These are phyloP conservation scores for Marasmius tenuissimus DNA, from an alignment of 1,284 basidiomycete species.

Conservation along the genomic window DNA sequence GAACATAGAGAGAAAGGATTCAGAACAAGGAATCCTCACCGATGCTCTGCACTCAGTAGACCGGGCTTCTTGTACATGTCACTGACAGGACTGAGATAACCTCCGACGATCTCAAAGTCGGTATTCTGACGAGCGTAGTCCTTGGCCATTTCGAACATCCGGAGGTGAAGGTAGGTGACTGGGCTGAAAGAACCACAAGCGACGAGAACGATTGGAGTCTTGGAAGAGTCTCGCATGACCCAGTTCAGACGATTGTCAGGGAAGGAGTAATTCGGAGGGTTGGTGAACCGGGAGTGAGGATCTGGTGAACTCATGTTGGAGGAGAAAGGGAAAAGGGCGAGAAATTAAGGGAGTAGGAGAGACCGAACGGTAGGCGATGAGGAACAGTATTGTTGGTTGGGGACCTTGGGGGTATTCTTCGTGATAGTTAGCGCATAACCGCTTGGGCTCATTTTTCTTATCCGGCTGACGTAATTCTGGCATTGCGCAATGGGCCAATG, in stretches of 20 bases:
- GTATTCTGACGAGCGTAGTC: constrained; percentile 93
- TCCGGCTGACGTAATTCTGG: no score
- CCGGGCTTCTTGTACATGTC: constrained; percentile 93
- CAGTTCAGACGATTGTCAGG: constrained; percentile 61
- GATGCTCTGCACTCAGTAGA: constrained; percentile 76
- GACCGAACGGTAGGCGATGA: not conserved
- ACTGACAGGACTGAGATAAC: constrained; percentile 93
- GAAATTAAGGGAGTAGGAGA: not conserved
- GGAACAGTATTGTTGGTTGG: not conserved
- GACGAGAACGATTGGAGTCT: constrained; percentile 74
- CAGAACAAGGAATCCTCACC: constrained; percentile 47
- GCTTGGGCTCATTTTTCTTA: no score
- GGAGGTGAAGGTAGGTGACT: constrained; percentile 80
- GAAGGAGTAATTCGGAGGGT: constrained; percentile 67
- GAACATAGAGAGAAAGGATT: constrained; percentile 13
- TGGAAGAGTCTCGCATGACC: constrained; percentile 59
- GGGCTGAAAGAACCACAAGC: constrained; percentile 83
- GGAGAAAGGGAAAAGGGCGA: not conserved
- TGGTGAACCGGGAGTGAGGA: constrained; percentile 35
- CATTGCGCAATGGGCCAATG: no score
- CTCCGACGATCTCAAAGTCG: constrained; percentile 90
- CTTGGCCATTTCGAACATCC: constrained; percentile 99
- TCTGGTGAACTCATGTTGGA: not conserved
- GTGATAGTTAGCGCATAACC: not conserved
- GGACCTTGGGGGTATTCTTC: not conserved